Percentiles rank a stretch among this genome's conserved stretches.
Conservation (phyloP, 495 filamentous ascomycete species). For the Niebla homalea region DNA sequence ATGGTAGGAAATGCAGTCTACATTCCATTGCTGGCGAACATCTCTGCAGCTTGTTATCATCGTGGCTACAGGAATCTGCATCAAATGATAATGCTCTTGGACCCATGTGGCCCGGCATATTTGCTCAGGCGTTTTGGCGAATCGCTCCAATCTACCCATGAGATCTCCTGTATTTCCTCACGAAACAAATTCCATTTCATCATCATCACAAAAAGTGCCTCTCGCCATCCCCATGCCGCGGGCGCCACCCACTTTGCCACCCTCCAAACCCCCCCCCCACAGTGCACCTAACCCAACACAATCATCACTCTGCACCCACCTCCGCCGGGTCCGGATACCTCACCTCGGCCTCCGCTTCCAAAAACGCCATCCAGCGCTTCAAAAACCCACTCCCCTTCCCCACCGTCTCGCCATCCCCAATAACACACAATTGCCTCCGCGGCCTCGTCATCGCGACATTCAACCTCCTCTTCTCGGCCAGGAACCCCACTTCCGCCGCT, state of each 20-base stretch:
- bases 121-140: background rate
- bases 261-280: background rate
- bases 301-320: background rate
- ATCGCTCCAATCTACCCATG: too few species aligned
- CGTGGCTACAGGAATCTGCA: too few species aligned
- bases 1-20: too few species aligned
- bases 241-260: background rate
- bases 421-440: constrained; percentile 75
- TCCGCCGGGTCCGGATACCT: constrained; percentile 57
- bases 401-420: constrained; percentile 89
- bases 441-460: constrained; percentile 97
- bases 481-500: constrained; percentile 78
- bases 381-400: constrained; percentile 69
- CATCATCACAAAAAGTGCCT: too few species aligned
- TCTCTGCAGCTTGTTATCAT: too few species aligned
- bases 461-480: constrained; percentile 81
- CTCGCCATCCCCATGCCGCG: background rate
- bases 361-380: constrained; percentile 74
- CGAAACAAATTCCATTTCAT: too few species aligned
- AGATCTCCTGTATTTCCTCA: too few species aligned
- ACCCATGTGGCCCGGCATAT: background rate
- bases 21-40: too few species aligned
- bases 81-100: too few species aligned
- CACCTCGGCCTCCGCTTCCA: constrained; percentile 75
- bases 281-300: background rate